phyloP scores from a whole-genome alignment of 2,329 filamentous ascomycete species.

The Aspergillus sp. region DNA sequence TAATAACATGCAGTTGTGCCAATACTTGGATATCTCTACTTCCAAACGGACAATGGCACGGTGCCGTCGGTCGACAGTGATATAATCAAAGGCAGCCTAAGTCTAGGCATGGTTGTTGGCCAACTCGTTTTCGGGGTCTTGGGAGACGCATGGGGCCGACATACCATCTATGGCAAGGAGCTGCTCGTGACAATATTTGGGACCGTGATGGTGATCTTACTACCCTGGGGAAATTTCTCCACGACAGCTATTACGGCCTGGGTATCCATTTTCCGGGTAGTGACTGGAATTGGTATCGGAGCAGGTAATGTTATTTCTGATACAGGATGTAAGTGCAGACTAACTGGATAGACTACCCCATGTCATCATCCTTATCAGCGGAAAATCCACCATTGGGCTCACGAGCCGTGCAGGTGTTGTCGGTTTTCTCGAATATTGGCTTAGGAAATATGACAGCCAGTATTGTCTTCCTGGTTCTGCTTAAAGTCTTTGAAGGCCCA shows the following conservation, averaged over 20 bases:
- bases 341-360: conserved; percentile 6
- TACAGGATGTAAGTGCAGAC: neutral
- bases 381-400: conserved; percentile 11
- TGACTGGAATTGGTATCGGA: conserved; percentile 20
- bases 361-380: conserved; percentile 8
- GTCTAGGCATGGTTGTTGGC: conserved; percentile 21
- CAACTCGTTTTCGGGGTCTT: conserved; percentile 21
- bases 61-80: conserved; percentile 11
- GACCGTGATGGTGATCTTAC: conserved; percentile 16
- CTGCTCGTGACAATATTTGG: conserved; percentile 18
- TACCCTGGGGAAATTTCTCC: conserved; percentile 15
- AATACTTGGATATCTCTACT: conserved; percentile 21
- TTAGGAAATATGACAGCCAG: conserved; percentile 16
- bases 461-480: conserved; percentile 14
- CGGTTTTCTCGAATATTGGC: conserved; percentile 17
- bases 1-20: conserved; percentile 13
- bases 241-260: conserved; percentile 8
- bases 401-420: conserved; percentile 12
- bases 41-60: conserved; percentile 11
- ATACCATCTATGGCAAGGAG: conserved; percentile 22
- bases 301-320: conserved; percentile 9
- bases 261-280: conserved; percentile 16
- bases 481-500: conserved; percentile 11
- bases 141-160: conserved; percentile 21
- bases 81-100: conserved; percentile 17